phyloP scores from a whole-genome alignment of 495 filamentous ascomycete genomes.

The Lasiosphaeria ovina region DNA sequence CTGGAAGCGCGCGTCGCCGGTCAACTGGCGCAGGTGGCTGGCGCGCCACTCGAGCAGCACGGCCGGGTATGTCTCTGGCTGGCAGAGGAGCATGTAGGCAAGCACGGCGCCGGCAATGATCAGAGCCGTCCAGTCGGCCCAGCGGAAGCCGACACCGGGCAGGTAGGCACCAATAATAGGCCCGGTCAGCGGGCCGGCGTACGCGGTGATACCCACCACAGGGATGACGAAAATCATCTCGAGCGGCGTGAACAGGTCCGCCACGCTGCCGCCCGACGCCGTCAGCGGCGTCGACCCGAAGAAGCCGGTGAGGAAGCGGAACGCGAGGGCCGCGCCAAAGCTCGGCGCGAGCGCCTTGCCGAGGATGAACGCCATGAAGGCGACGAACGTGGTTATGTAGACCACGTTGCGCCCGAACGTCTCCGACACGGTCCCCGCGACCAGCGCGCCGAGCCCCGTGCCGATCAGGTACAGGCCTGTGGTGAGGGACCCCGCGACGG shows the following conservation, averaged over 20 bases:
- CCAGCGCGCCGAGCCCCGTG: slow-evolving; percentile 9
- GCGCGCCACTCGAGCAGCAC: background rate
- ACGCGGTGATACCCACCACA: background rate
- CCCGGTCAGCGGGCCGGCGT: background rate
- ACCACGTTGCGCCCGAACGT: slow-evolving; percentile 13
- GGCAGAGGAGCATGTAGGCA: background rate
- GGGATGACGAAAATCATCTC: slow-evolving; percentile 4
- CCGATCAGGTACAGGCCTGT: background rate
- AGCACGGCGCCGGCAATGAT: background rate
- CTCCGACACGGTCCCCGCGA: slow-evolving; percentile 12
- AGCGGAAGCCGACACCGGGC: background rate
- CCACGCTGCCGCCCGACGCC: slow-evolving; percentile 10
- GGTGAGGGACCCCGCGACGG: background rate
- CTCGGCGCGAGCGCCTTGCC: slow-evolving; percentile 12
- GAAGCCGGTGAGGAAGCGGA: slow-evolving; percentile 11
- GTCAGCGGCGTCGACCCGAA: slow-evolving; percentile 12
- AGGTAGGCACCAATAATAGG: background rate
- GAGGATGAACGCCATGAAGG: slow-evolving; percentile 11
- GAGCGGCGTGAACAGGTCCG: slow-evolving; percentile 9
- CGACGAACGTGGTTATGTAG: slow-evolving; percentile 11
- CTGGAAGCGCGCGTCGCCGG: background rate
- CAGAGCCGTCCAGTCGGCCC: background rate
- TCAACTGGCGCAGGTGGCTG: background rate
- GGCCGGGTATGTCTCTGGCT: background rate
- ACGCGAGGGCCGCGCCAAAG: slow-evolving; percentile 3